Base-by-base conservation (phyloP, 1,139 yeast genomes). In the Blastobotrys proliferans region DNA sequence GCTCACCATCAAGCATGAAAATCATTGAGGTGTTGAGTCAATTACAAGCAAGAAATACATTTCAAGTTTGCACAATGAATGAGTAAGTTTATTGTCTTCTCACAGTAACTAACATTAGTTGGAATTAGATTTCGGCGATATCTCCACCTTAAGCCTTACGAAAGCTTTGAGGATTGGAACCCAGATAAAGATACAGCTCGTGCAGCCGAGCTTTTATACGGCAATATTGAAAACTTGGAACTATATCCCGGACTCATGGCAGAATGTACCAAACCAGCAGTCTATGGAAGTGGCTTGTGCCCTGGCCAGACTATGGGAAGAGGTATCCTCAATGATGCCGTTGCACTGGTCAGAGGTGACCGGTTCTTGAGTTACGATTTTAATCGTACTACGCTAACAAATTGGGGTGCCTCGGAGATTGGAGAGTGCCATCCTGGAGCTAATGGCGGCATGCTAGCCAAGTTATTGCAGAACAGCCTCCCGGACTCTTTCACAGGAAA, bases 231-330 rank as follows among this genome's bases (percentile, higher is more conserved):
- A 21, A 35, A 40, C 35, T 25, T 40, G 16, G 43, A 40, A 31
- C 17, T 40, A 4, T 40, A 40, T 14, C 43, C 43, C 14, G 43
- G 43, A 13, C 35, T 40, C 35, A 40, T 40, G 43, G 43, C 43
- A 22, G 43, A 40, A 18, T 35, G 28, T 4, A 40, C 43, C 25
- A 40, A 40, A 30, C 43, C 43, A 22, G 43, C 43, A 2, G 14
- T 34, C 13, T 29, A 38, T 3, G 43, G 43, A 3, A 40, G 43
- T 17, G 43, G 43, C n/a, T 38, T 40, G 13, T 40, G 43, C 28
- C 43, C 43, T 10, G 43, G 43, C n/a, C 43, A 40, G 10, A 40
- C 43, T 14, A 40, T 39, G 11, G 43, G 43, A 11, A 18, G 43
- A 28, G 43, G 43, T 20, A 40, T 40, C 18, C 18, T 40, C 30